Evolutionary conservation across 208 protist species (phyloP).

Genomic region (Acanthamoeba quina): DNA sequence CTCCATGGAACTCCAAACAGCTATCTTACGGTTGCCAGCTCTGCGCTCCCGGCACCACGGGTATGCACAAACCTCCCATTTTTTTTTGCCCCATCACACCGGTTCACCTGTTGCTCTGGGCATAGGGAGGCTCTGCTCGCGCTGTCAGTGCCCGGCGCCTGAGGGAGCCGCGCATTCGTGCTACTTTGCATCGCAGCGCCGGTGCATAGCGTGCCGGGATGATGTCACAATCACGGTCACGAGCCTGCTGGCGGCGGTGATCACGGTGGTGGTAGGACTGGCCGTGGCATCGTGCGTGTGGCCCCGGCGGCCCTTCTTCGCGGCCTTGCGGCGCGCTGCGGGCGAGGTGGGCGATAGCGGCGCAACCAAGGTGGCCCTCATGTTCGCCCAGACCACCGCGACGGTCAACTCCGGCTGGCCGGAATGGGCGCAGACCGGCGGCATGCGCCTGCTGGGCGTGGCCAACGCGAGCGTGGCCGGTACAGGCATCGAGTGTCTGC

Average conservation of each 20-base stretch:
- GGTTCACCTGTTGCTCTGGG: not conserved
- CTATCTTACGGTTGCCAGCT: not conserved
- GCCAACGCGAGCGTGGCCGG: not conserved
- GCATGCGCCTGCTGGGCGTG: not conserved
- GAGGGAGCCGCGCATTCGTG: not conserved
- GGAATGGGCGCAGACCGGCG: not conserved
- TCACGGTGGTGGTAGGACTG: not conserved
- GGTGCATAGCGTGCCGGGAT: not conserved
- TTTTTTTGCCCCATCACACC: not conserved
- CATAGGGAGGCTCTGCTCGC: slow-evolving; percentile 7
- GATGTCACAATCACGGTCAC: not conserved
- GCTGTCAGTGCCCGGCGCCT: not conserved
- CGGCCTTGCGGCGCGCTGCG: not conserved
- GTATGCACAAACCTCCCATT: not conserved
- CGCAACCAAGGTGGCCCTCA: not conserved
- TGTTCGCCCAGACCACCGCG: slow-evolving; percentile 16
- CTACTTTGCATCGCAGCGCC: not conserved
- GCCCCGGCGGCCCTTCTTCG: not conserved
- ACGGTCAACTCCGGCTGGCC: not conserved
- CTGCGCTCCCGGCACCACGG: not conserved
- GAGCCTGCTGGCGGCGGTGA: not conserved
- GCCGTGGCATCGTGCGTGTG: not conserved
- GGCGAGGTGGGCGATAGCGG: not conserved
- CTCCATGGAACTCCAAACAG: not conserved
- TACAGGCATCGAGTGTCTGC: not conserved